Conservation (phyloP, 2,329 filamentous ascomycete species). For the Helotiales sp. region DNA sequence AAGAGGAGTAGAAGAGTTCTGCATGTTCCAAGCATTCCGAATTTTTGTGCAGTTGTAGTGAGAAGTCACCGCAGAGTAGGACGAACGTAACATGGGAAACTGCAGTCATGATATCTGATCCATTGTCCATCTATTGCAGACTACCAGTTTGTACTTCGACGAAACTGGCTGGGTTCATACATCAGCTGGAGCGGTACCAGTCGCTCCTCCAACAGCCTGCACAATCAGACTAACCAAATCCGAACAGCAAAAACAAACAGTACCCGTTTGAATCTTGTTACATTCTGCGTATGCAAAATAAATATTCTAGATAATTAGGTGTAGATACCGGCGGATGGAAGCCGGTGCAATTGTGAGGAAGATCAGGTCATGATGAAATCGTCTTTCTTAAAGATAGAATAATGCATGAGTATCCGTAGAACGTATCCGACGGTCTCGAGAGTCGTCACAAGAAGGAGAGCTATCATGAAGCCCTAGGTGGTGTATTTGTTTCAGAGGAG, state of each 20-base stretch:
- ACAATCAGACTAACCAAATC: constrained; percentile 63
- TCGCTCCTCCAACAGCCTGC: constrained; percentile 61
- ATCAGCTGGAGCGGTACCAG: constrained; percentile 47
- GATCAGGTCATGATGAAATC: constrained; percentile 59
- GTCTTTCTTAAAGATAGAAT: constrained; percentile 53
- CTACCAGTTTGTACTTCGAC: no score
- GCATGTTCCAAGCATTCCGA: constrained; percentile 12
- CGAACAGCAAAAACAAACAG: constrained; percentile 63
- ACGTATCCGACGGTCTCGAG: constrained; percentile 63
- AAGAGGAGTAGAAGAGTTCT: neutral
- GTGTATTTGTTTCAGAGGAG: constrained; percentile 55
- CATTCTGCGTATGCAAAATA: constrained; percentile 49
- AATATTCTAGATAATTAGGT: constrained; percentile 58
- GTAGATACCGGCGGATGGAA: constrained; percentile 66
- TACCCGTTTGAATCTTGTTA: constrained; percentile 52
- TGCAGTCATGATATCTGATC: constrained; percentile 61
- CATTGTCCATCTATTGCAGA: constrained; percentile 47
- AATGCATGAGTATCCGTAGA: constrained; percentile 58
- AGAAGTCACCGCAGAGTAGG: constrained; percentile 30
- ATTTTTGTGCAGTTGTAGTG: constrained; percentile 21
- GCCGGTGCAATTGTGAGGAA: constrained; percentile 66
- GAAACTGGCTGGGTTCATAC: neutral
- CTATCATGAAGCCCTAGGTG: constrained; percentile 60
- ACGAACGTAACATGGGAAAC: constrained; percentile 49
- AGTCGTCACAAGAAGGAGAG: constrained; percentile 56